Evolutionary conservation across 805 yeast species (phyloP).

Genomic region (Suhomyces vadensis): DNA sequence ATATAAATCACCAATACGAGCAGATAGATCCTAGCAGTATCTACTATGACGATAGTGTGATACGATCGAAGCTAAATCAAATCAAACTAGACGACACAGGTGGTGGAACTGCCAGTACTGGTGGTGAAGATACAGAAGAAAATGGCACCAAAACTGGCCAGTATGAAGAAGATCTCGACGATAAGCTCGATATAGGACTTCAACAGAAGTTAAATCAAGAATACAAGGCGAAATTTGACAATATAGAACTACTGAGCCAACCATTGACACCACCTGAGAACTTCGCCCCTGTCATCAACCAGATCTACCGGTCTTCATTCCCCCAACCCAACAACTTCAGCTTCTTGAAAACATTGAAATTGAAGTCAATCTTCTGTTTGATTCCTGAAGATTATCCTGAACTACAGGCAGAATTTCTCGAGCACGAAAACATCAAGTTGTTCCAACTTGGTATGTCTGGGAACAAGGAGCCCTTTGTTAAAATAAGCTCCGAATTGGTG

Average conservation of each 20-base stretch:
- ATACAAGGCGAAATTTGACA: slow-evolving; percentile 12
- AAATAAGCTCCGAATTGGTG: slow-evolving; percentile 62
- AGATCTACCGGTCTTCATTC: slow-evolving; percentile 84
- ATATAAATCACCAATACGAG: slow-evolving; percentile 18
- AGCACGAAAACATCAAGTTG: slow-evolving; percentile 60
- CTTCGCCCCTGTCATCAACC: slow-evolving; percentile 74
- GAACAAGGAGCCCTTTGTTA: slow-evolving; percentile 91
- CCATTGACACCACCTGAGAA: slow-evolving; percentile 78
- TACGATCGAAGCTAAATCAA: slow-evolving; percentile 36
- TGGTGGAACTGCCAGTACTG: slow-evolving; percentile 19
- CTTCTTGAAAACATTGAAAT: slow-evolving; percentile 59
- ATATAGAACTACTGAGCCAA: background rate
- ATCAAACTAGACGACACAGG: slow-evolving; percentile 25
- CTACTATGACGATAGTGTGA: slow-evolving; percentile 20
- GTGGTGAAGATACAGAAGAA: slow-evolving; percentile 21
- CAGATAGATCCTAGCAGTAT: slow-evolving; percentile 11
- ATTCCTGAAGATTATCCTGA: slow-evolving; percentile 91
- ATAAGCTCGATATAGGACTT: slow-evolving; percentile 33
- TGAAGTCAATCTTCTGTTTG: slow-evolving; percentile 77
- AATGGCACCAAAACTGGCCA: slow-evolving; percentile 16
- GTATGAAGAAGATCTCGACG: slow-evolving; percentile 45
- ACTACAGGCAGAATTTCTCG: slow-evolving; percentile 66
- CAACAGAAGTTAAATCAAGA: slow-evolving; percentile 22
- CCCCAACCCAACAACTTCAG: slow-evolving; percentile 83
- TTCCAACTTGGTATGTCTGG: slow-evolving; percentile 94